Evolutionary conservation across 1,284 basidiomycete species (phyloP), one percentile per base, ranked within the genome.

Genomic region (Clitocybe nebularis): DNA sequence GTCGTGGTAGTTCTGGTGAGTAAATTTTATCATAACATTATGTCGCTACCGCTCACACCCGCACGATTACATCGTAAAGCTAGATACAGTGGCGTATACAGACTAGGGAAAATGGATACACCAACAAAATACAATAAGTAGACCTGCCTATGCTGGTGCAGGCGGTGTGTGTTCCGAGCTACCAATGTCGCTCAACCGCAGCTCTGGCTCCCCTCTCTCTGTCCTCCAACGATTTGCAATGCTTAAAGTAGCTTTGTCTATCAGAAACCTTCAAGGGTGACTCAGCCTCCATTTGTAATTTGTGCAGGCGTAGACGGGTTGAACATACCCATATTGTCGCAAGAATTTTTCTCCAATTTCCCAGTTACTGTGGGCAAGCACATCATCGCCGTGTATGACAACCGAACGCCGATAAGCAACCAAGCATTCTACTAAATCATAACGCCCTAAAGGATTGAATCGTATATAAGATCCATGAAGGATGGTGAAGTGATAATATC

Each of bases 291-390:
- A 9, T 4, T 29, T 23, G 22, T 46, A 13, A 50, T 44, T 13
- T 33, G 19, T 19, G 9, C 11, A 23, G 26, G 5, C 5, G 19
- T 39, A 28, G 13, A 45, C 2, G 16, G 7, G 4, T 13, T 13
- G 23, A 33, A 74, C 83, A 49, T 55, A 88, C 89, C 79, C 77
- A 55, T 89, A 93, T 60, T 84, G 79, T 44, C 77, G 74, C 36
- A 95, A 68, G 81, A 90, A 95, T 43, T 72, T 71, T 57, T 93
- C 90, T 5, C 76, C 73, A 39, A 94, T 74, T 62, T 95, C 92
- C 89, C 92, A 95, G 56, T 91, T 93, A 25, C 68, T 71, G 56
- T 94, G 89, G 3, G 84, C 84, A 13, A 95, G 71, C 21, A 92
- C 86, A 56, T 95, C 92, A 52, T 94, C 89, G 3, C 89, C 90